These are phyloP conservation scores for Rhizomucor miehei DNA, from an alignment of 371 early-diverging fungal genomes.

Conservation along the genomic window DNA sequence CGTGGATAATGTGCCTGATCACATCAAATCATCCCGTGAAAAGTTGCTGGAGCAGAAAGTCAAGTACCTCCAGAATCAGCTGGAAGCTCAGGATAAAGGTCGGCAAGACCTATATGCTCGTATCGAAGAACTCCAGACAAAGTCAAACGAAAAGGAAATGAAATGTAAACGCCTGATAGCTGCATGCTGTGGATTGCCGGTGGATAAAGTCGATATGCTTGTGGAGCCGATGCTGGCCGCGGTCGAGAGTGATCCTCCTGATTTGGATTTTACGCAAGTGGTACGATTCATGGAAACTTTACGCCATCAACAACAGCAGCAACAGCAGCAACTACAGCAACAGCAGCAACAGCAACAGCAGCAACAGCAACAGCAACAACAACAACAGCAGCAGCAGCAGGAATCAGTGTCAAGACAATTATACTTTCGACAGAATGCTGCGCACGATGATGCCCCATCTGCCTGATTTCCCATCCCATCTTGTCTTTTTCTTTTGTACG, in stretches of 20 bases:
- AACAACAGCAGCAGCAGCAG: no score
- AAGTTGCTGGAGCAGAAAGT: conserved; percentile 33
- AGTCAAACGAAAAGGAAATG: conserved; percentile 54
- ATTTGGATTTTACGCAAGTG: conserved; percentile 56
- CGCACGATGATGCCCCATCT: no score
- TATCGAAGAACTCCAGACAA: conserved; percentile 28
- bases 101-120: conserved; percentile 40
- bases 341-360: neutral
- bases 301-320: conserved; percentile 9
- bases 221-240: conserved; percentile 66
- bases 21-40: conserved; percentile 21
- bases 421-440: no score
- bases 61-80: conserved; percentile 33
- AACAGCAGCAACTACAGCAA: neutral
- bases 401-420: no score
- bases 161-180: conserved; percentile 76
- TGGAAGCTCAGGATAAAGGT: conserved; percentile 46
- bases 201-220: conserved; percentile 68
- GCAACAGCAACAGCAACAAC: neutral
- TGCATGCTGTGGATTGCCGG: conserved; percentile 65
- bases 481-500: neutral
- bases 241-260: conserved; percentile 72
- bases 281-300: conserved; percentile 60
- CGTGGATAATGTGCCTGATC: conserved; percentile 41
- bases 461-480: no score